phyloP scores from a whole-genome alignment of 306 rosid species.

The Ormosia semicastrata region DNA sequence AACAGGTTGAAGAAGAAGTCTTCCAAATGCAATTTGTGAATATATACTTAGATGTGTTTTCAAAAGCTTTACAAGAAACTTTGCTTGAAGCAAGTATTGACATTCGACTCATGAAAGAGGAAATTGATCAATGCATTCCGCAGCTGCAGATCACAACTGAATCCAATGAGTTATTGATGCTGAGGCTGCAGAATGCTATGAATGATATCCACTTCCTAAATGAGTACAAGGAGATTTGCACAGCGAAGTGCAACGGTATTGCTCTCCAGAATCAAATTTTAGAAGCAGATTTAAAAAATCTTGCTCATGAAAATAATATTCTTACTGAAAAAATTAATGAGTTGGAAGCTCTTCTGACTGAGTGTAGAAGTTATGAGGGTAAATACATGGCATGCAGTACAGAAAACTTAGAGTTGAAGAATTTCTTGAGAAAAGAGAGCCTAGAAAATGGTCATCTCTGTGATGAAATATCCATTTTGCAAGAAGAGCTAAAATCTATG shows the following conservation, averaged over 20 bases:
- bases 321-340: conserved; percentile 59
- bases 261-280: conserved; percentile 60
- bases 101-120: conserved; percentile 51
- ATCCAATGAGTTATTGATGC: conserved; percentile 68
- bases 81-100: conserved; percentile 69
- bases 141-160: conserved; percentile 68
- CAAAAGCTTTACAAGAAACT: conserved; percentile 76
- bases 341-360: conserved; percentile 53
- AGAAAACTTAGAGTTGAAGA: conserved; percentile 68
- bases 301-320: conserved; percentile 50
- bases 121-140: conserved; percentile 59
- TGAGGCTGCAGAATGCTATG: conserved; percentile 66
- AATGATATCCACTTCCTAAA: conserved; percentile 64
- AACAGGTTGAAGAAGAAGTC: conserved; percentile 88
- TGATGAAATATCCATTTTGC: conserved; percentile 54
- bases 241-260: conserved; percentile 60
- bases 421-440: conserved; percentile 48
- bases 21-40: conserved; percentile 66
- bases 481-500: conserved; percentile 58
- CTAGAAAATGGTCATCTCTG: conserved; percentile 49
- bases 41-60: conserved; percentile 77
- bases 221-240: conserved; percentile 61
- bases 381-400: conserved; percentile 53
- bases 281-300: conserved; percentile 52
- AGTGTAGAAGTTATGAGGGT: conserved; percentile 54